Evolutionary conservation across 78 protist species (phyloP).

Genomic region (Pigoraptor vietnamica): DNA sequence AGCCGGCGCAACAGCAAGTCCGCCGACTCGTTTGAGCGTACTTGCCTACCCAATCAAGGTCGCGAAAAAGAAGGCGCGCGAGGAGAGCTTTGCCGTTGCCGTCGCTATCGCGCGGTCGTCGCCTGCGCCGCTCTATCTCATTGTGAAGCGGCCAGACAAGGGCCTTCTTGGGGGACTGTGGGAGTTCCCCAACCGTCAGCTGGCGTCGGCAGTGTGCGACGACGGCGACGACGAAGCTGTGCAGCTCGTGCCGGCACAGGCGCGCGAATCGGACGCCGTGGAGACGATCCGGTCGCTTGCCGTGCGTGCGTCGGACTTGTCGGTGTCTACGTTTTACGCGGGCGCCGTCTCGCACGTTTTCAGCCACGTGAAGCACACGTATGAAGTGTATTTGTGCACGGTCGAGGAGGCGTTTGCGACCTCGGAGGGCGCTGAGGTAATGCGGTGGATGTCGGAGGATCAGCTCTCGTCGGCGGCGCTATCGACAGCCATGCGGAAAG

Average conservation of each 20-base stretch:
- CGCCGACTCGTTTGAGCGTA: neutral
- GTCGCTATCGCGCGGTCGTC: neutral
- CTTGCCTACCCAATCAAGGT: neutral
- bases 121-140: neutral
- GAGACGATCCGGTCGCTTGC: too few relatives aligned
- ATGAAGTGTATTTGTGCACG: neutral
- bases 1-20: neutral
- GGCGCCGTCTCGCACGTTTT: neutral
- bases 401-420: neutral
- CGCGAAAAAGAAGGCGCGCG: neutral
- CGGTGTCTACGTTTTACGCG: neutral
- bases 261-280: too few relatives aligned
- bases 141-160: neutral
- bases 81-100: neutral
- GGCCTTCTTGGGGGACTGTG: neutral
- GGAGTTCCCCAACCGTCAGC: neutral
- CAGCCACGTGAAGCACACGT: neutral
- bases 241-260: neutral
- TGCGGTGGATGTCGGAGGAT: too few relatives aligned
- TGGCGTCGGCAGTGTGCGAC: neutral
- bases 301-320: too few relatives aligned
- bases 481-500: too few relatives aligned
- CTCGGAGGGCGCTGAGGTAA: too few relatives aligned
- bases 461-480: too few relatives aligned
- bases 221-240: neutral